Base-by-base conservation (phyloP, 1,284 basidiomycete genomes). In the Heterobasidion annosum region DNA sequence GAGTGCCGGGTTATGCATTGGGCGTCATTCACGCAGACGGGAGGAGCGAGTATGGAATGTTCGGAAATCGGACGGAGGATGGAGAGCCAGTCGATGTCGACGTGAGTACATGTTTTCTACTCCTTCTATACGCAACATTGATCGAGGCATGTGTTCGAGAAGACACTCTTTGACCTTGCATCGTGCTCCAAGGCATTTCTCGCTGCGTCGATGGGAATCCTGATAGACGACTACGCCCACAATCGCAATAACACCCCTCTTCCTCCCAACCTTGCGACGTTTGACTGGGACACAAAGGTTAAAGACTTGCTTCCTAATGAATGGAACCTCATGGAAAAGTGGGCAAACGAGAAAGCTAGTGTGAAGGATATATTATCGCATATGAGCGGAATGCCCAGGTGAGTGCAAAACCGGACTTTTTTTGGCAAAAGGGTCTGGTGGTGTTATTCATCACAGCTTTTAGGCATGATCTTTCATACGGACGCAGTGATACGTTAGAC, bases 111-210 rank as follows among this genome's bases (percentile, higher is more conserved):
- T 54, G 59, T 51, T n/a, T 44, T 37, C 42, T 32, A 8, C 19
- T 15, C 47, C 34, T 35, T 32, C 3, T 9, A 12, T 19, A n/a
- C 37, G 15, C 33, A 32, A 55, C 33, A 46, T 32, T 32, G 33
- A 10, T 25, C 12, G 9, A 25, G 2, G 40, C n/a, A 13, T 50
- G 15, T 32, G 10, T 10, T 35, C 3, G 25, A 16, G 8, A 54
- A 76, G 74, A 68, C 72, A 0, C 59, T 71, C 25, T 75, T 75
- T 57, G 62, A 59, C 2, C 68, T 78, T 44, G 75, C 67, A 1
- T 76, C 74, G 13, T 74, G 72, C 59, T 73, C 74, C 1, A 78
- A 77, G 56, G 68, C 74, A 0, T 76, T 77, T 60, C 66, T 72
- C 0, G 64, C 67, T 0, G 59, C 69, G 1, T 62, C 72, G 0